These are phyloP conservation scores for Mrakia blollopis DNA, from an alignment of 768 basidiomycete genomes.

Conservation along the genomic window DNA sequence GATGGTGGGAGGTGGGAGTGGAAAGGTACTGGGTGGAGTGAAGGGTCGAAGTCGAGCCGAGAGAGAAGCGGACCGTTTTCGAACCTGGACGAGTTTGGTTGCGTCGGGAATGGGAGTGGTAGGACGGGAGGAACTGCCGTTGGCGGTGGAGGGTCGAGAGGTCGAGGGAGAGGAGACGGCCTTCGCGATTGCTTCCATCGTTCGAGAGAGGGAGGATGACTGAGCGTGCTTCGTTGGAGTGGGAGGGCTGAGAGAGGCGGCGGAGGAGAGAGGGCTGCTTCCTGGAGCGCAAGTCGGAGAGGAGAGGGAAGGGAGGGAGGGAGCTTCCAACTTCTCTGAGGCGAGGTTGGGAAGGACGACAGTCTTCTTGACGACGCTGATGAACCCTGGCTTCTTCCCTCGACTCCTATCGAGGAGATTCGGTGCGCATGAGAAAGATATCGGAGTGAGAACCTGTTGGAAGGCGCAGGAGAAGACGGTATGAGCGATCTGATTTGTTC, in stretches of 20 bases:
- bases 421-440: conserved; percentile 71
- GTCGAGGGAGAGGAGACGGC: neutral
- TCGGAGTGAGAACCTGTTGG: conserved; percentile 54
- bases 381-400: conserved; percentile 61
- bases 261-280: neutral
- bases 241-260: neutral
- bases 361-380: conserved; percentile 68
- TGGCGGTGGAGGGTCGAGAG: too few species aligned
- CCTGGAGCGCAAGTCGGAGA: neutral
- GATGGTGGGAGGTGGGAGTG: neutral
- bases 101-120: neutral
- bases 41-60: conserved; percentile 11
- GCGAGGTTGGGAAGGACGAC: conserved; percentile 57
- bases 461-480: neutral
- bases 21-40: neutral
- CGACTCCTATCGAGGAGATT: conserved; percentile 58
- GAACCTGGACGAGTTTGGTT: neutral
- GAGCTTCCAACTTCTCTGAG: conserved; percentile 56
- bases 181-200: neutral
- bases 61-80: neutral
- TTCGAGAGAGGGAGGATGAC: neutral
- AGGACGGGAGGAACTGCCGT: neutral
- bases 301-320: neutral
- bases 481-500: neutral
- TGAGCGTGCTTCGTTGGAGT: too few species aligned